Percentiles rank a stretch among this genome's conserved stretches.
These are phyloP conservation scores for Penicillium coprophilum DNA, from an alignment of 495 filamentous ascomycete species.

Conservation along the genomic window DNA sequence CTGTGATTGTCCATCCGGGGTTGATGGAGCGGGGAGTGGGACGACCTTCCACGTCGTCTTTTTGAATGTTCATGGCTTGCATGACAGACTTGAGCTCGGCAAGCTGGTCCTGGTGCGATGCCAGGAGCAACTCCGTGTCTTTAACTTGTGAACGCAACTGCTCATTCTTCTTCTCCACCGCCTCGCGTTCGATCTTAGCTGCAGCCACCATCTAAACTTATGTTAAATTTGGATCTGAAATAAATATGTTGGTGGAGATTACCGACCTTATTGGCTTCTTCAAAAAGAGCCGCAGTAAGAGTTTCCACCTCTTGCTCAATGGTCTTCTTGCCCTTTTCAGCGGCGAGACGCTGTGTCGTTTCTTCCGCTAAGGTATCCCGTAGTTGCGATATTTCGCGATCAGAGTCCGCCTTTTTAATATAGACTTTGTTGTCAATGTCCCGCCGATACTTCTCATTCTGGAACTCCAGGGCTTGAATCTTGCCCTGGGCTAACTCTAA, in stretches of 20 bases:
- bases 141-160: constrained; percentile 74
- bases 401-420: constrained; percentile 65
- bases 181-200: constrained; percentile 68
- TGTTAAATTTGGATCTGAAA: constrained; percentile 29
- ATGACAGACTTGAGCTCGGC: constrained; percentile 87
- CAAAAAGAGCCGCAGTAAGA: constrained; percentile 85
- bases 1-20: constrained; percentile 50
- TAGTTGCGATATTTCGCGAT: constrained; percentile 68
- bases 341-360: constrained; percentile 52
- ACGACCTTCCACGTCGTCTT: constrained; percentile 63
- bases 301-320: constrained; percentile 85
- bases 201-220: constrained; percentile 79
- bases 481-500: constrained; percentile 70
- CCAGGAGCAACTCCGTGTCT: constrained; percentile 82
- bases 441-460: constrained; percentile 66
- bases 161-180: constrained; percentile 72
- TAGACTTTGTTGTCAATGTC: constrained; percentile 71
- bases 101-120: constrained; percentile 90
- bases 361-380: constrained; percentile 66
- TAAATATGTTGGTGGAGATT: not conserved
- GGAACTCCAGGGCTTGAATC: constrained; percentile 65
- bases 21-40: constrained; percentile 67
- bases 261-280: constrained; percentile 83
- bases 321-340: constrained; percentile 69
- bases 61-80: constrained; percentile 77